Conservation (phyloP, 2,329 filamentous ascomycete species). For the Diaporthe humulicola region DNA sequence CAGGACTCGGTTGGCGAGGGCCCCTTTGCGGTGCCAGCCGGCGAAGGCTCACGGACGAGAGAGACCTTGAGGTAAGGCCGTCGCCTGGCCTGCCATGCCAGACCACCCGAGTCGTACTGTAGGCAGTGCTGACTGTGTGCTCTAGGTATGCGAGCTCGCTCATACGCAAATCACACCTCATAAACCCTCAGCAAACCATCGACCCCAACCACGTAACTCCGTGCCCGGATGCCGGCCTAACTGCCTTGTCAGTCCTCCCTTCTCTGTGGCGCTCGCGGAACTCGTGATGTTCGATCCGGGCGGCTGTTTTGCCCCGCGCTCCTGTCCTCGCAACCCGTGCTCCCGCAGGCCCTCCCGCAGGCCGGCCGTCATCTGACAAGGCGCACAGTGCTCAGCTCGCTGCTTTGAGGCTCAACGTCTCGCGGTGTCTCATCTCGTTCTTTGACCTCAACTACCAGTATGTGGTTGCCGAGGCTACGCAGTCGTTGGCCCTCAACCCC, state of each 20-base stretch:
- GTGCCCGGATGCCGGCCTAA: conserved; percentile 15
- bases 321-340: neutral
- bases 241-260: conserved; percentile 13
- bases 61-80: conserved; percentile 24
- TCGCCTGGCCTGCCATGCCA: neutral
- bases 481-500: neutral
- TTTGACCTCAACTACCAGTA: conserved; percentile 37
- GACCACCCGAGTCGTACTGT: neutral
- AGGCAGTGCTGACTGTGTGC: conserved; percentile 4
- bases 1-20: neutral
- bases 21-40: neutral
- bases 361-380: neutral
- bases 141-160: conserved; percentile 16
- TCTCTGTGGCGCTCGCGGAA: too few species aligned
- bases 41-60: conserved; percentile 25
- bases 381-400: conserved; percentile 58
- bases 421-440: conserved; percentile 49
- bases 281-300: neutral
- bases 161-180: neutral
- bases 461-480: conserved; percentile 37
- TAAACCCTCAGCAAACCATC: conserved; percentile 6
- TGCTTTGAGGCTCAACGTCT: conserved; percentile 55
- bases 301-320: too few species aligned
- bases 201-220: neutral
- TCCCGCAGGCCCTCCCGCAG: too few species aligned